phyloP scores from a whole-genome alignment of 2,329 filamentous ascomycete genomes.

The Calonectria hawksworthii region DNA sequence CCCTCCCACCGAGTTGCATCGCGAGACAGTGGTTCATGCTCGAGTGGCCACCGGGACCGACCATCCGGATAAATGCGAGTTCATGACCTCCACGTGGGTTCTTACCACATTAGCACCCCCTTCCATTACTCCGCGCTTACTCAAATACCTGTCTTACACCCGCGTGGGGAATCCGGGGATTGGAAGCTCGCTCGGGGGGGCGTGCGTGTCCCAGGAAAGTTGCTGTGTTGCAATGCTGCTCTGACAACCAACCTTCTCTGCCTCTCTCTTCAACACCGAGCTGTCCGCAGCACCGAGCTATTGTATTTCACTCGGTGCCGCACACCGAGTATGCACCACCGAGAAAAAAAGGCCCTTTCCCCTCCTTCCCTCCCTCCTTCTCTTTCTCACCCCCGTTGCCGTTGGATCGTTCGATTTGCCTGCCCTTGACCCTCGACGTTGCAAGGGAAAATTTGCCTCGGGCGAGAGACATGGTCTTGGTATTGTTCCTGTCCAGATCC shows the following conservation, averaged over 20 bases:
- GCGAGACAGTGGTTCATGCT: neutral
- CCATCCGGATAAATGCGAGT: conserved; percentile 16
- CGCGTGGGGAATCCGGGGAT: conserved; percentile 9
- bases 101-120: conserved; percentile 11
- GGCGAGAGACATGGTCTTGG: neutral
- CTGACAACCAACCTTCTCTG: no score
- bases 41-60: neutral
- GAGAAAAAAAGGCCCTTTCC: neutral
- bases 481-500: conserved; percentile 6
- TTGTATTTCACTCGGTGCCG: conserved; percentile 2
- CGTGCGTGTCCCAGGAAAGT: neutral
- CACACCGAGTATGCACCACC: conserved; percentile 18
- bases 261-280: no score
- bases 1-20: conserved; percentile 15
- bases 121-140: conserved; percentile 18
- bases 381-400: neutral
- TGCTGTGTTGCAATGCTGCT: neutral
- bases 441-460: conserved; percentile 21
- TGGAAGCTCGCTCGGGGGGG: no score
- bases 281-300: neutral
- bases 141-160: neutral
- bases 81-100: conserved; percentile 15
- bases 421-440: neutral
- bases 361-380: neutral
- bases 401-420: conserved; percentile 23